Conservation (phyloP, 805 yeast genomes). For the Lipomyces yamanashiensis region DNA sequence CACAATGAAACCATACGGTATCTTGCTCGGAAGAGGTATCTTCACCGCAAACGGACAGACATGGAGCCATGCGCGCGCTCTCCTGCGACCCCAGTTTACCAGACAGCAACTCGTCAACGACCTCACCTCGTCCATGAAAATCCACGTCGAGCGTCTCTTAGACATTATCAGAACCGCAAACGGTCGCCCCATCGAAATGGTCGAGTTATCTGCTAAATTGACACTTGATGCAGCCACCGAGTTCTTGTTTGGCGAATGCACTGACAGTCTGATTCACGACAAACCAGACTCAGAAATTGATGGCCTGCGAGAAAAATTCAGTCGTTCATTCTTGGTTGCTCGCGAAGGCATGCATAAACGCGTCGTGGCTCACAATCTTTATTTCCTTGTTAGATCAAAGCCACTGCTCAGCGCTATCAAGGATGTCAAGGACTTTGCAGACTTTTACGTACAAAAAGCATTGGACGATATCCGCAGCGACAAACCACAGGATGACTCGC, state of each 20-base stretch:
- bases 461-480: constrained; percentile 35
- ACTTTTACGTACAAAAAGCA: constrained; percentile 50
- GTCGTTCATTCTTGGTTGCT: constrained; percentile 36
- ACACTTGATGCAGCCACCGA: constrained; percentile 46
- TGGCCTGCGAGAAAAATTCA: constrained; percentile 19
- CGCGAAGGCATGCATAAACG: constrained; percentile 35
- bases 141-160: constrained; percentile 40
- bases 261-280: constrained; percentile 14
- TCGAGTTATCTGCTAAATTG: constrained; percentile 40
- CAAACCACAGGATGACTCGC: background rate
- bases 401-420: constrained; percentile 45
- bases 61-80: constrained; percentile 47
- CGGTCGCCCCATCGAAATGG: constrained; percentile 39
- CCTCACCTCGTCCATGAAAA: constrained; percentile 28
- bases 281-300: background rate
- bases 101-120: constrained; percentile 42
- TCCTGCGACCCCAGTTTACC: constrained; percentile 47
- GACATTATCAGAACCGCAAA: constrained; percentile 6
- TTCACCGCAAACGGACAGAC: constrained; percentile 45
- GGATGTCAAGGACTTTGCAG: constrained; percentile 46
- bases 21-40: constrained; percentile 45
- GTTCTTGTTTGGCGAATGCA: constrained; percentile 44
- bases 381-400: constrained; percentile 34
- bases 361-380: constrained; percentile 35
- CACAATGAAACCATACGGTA: background rate